Conservation (phyloP, 305 asterid species). For the Fraxinus angustifolia region DNA sequence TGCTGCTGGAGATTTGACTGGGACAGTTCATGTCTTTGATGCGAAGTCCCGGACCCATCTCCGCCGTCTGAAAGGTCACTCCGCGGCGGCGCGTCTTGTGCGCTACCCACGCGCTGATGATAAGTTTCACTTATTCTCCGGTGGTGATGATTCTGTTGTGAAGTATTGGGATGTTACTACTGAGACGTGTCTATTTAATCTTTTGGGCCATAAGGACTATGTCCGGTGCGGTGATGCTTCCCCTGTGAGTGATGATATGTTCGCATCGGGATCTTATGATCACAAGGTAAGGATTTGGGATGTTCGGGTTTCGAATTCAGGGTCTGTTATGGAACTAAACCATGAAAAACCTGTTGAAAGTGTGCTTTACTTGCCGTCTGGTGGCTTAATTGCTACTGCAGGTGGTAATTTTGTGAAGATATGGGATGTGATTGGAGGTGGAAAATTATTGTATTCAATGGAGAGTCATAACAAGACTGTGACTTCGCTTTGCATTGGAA, state of each 20-base stretch:
- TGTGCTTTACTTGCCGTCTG: slow-evolving; percentile 79
- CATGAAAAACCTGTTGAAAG: slow-evolving; percentile 91
- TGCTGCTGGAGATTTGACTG: slow-evolving; percentile 74
- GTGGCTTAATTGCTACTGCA: slow-evolving; percentile 75
- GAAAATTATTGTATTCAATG: slow-evolving; percentile 74
- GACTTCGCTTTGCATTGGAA: slow-evolving; percentile 69
- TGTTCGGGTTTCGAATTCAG: slow-evolving; percentile 47
- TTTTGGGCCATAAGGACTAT: slow-evolving; percentile 82
- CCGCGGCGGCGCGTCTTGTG: slow-evolving; percentile 60
- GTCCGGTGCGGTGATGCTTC: slow-evolving; percentile 81
- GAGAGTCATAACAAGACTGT: slow-evolving; percentile 94
- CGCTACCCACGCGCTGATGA: slow-evolving; percentile 61
- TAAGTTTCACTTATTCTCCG: slow-evolving; percentile 73
- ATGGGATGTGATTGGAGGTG: slow-evolving; percentile 94
- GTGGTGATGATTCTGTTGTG: slow-evolving; percentile 87
- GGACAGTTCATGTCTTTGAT: slow-evolving; percentile 67
- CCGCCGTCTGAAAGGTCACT: slow-evolving; percentile 65
- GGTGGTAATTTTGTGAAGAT: slow-evolving; percentile 79
- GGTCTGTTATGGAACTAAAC: slow-evolving; percentile 63
- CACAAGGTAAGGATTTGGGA: slow-evolving; percentile 78
- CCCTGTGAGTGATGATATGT: slow-evolving; percentile 78
- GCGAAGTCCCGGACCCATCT: slow-evolving; percentile 51
- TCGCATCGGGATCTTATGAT: slow-evolving; percentile 78
- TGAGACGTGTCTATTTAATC: slow-evolving; percentile 49
- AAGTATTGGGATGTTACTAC: slow-evolving; percentile 84